These are phyloP conservation scores for Microsporum audouinii DNA, from an alignment of 2,329 filamentous ascomycete genomes.

Conservation along the genomic window DNA sequence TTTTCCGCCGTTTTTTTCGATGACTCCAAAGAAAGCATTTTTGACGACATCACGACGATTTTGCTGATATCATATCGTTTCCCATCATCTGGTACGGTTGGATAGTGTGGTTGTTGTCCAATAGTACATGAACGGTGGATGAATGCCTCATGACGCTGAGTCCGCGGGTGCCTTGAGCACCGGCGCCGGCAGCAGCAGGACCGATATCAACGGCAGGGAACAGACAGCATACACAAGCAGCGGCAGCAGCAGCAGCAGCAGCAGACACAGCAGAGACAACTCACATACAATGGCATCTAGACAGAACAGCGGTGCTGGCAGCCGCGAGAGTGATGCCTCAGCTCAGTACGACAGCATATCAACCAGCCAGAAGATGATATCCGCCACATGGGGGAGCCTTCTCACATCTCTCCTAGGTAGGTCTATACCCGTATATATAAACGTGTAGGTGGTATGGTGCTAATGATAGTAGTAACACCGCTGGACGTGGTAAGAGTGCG, in stretches of 20 bases:
- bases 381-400: conserved; percentile 80
- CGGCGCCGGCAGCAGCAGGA: background rate
- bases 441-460: conserved; percentile 7
- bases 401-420: conserved; percentile 79
- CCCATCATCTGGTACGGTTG: background rate
- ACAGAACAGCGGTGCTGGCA: background rate
- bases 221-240: background rate
- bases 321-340: background rate
- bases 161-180: conserved; percentile 2
- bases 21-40: background rate
- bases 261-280: background rate
- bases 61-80: background rate
- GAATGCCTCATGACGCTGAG: background rate
- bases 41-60: too few relatives aligned
- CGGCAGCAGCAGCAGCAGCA: background rate
- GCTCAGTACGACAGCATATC: conserved; percentile 49
- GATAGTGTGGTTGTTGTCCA: background rate
- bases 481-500: conserved; percentile 94
- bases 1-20: background rate
- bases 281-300: background rate
- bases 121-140: background rate
- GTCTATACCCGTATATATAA: conserved; percentile 18
- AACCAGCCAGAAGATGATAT: conserved; percentile 82
- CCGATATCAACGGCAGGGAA: background rate
- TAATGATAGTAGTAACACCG: conserved; percentile 61